Conservation (phyloP, 805 yeast genomes). For the Myxozyma udenii region DNA sequence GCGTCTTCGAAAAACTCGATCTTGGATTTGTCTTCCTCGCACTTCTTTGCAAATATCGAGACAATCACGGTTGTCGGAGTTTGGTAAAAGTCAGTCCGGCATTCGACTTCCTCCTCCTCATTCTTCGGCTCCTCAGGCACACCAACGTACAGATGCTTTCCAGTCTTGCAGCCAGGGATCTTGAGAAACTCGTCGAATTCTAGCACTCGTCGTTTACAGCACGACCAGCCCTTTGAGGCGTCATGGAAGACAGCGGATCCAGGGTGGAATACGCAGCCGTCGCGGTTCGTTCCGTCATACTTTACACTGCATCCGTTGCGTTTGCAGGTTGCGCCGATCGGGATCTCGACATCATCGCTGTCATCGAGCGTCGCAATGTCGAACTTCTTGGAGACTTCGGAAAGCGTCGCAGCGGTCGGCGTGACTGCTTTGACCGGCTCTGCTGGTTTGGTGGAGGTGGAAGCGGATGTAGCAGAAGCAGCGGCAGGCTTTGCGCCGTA, state of each 20-base stretch:
- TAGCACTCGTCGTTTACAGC: slow-evolving; percentile 32
- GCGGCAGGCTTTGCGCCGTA: slow-evolving; percentile 17
- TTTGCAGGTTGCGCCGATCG: slow-evolving; percentile 30
- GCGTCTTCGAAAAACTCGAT: slow-evolving; percentile 21
- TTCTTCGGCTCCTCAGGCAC: slow-evolving; percentile 5
- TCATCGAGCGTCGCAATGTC: slow-evolving; percentile 21
- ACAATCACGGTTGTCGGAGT: slow-evolving; percentile 33
- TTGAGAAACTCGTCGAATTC: slow-evolving; percentile 33
- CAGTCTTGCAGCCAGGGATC: slow-evolving; percentile 27
- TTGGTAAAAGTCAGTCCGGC: slow-evolving; percentile 33
- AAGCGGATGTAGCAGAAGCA: background rate
- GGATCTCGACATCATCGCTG: slow-evolving; percentile 32
- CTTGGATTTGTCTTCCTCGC: slow-evolving; percentile 29
- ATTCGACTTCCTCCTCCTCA: slow-evolving; percentile 23
- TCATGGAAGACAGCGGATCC: slow-evolving; percentile 33
- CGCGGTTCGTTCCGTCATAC: slow-evolving; percentile 28
- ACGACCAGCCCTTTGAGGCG: slow-evolving; percentile 34
- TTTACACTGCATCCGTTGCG: slow-evolving; percentile 28
- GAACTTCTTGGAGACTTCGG: slow-evolving; percentile 13
- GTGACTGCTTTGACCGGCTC: slow-evolving; percentile 7
- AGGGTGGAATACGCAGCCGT: slow-evolving; percentile 30
- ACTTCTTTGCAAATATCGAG: slow-evolving; percentile 32
- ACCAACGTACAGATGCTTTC: slow-evolving; percentile 30
- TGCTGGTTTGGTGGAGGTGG: background rate
- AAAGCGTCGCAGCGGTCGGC: slow-evolving; percentile 16